Evolutionary conservation across 805 yeast genomes (phyloP).

Genomic region (Saccharomycopsis sp.): DNA sequence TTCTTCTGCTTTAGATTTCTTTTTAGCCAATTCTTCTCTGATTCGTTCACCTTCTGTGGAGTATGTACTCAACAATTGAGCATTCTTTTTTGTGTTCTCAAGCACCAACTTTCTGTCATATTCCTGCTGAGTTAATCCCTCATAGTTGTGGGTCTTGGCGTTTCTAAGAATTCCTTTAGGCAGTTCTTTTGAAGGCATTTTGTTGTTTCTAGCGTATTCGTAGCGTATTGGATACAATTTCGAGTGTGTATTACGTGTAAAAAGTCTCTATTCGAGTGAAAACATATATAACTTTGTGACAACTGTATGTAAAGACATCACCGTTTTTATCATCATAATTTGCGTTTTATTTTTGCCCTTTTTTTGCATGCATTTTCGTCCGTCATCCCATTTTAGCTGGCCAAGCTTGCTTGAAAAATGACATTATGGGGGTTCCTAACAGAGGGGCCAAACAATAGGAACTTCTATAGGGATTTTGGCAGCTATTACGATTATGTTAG

Average conservation of each 20-base stretch:
- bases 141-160: conserved; percentile 15
- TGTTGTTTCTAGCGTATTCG: not conserved
- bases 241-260: not conserved
- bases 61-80: conserved; percentile 38
- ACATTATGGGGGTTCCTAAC: no score
- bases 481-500: no score
- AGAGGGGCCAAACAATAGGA: no score
- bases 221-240: not conserved
- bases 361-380: no score
- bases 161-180: conserved; percentile 21
- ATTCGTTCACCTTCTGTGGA: conserved; percentile 39
- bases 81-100: conserved; percentile 71
- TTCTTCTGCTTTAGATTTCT: conserved; percentile 29
- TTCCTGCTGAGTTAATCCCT: not conserved
- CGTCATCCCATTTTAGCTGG: no score
- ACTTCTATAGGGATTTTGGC: no score
- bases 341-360: no score
- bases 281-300: no score
- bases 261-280: not conserved
- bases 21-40: conserved; percentile 38
- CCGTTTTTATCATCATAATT: no score
- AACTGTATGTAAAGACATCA: no score
- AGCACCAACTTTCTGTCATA: conserved; percentile 58
- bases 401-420: no score
- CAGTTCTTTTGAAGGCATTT: conserved; percentile 6